Evolutionary conservation across 2,329 filamentous ascomycete genomes (phyloP).

Genomic region (Trichothecium sympodiale): DNA sequence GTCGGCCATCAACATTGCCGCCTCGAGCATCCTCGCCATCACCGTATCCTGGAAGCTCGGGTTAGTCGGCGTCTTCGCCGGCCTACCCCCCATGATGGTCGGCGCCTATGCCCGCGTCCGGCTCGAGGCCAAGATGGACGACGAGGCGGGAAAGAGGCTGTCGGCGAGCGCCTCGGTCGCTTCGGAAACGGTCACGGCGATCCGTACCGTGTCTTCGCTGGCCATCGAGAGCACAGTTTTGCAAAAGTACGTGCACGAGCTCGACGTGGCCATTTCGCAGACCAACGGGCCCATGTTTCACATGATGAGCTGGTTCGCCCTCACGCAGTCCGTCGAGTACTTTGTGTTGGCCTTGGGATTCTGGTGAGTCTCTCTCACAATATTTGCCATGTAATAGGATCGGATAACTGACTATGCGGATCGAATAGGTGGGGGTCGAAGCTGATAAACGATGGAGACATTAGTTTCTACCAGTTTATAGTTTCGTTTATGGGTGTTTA

Average conservation of each 20-base stretch:
- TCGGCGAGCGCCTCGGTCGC: slow-evolving; percentile 28
- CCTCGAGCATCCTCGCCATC: slow-evolving; percentile 30
- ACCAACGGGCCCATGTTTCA: slow-evolving; percentile 6
- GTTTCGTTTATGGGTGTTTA: slow-evolving; percentile 30
- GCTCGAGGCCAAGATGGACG: slow-evolving; percentile 27
- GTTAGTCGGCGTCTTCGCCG: slow-evolving; percentile 33
- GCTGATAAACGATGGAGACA: slow-evolving; percentile 16
- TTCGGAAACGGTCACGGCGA: slow-evolving; percentile 28
- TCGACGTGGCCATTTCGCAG: slow-evolving; percentile 15
- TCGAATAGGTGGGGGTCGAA: slow-evolving; percentile 10
- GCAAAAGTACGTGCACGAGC: slow-evolving; percentile 16
- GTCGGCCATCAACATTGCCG: slow-evolving; percentile 22
- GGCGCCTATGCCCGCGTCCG: slow-evolving; percentile 26
- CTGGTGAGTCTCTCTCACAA: slow-evolving; percentile 8
- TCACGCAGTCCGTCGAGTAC: slow-evolving; percentile 14
- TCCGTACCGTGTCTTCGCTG: slow-evolving; percentile 29
- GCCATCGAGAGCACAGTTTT: slow-evolving; percentile 26
- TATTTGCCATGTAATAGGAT: background rate
- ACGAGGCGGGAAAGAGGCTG: slow-evolving; percentile 19
- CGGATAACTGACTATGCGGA: background rate
- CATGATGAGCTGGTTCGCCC: slow-evolving; percentile 13
- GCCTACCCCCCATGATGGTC: slow-evolving; percentile 23
- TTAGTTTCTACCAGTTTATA: slow-evolving; percentile 25
- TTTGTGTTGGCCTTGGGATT: slow-evolving; percentile 18
- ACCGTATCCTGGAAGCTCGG: slow-evolving; percentile 36